Evolutionary conservation across 805 yeast genomes (phyloP), one percentile per base, ranked within the genome.

Genomic region (Brettanomyces bruxellensis): DNA sequence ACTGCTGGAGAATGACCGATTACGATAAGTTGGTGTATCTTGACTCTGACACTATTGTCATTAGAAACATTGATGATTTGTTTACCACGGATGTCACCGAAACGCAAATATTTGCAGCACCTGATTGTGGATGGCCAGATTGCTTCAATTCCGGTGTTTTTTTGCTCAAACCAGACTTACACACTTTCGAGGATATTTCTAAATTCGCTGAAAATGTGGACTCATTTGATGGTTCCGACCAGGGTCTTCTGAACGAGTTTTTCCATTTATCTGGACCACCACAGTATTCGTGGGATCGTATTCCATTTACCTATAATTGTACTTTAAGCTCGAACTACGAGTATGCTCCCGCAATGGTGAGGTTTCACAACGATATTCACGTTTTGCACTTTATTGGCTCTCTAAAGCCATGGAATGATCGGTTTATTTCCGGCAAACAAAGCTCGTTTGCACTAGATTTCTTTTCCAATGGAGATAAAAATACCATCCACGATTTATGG

Each of bases 41-140:
- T 47, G 93, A 84, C 61, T 69, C 79, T 3, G 93, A 84, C 60
- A 51, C 55, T 12, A 42, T 61, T 18, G 70, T 85, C 3, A 59
- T 80, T 38, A 54, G 65, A 36, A 60, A 64, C 9, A 46, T 69
- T 2, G 67, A 64, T 47, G 45, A 49, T 12, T 43, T 66, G 18
- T 60, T 66, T 45, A 48, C 47, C 4, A 59, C 46, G 51, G 56
- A 12, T 38, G 49, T 43, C 41, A 51, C 36, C 5, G 34, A 28
- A n/a, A 40, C 45, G 55, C 62, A 55, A 8, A 62, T 75, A 3
- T 51, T 68, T 36, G 90, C 93, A 0, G 69, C 82, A 13, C 85
- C 95, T 0, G 96, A 88, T 65, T 70, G 78, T n/a, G 95, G 95
- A 12, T 88, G 95, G 86, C 95, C 95, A 0, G 96, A 88, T 66